phyloP scores from a whole-genome alignment of 1,284 basidiomycete species.

The Malassezia japonica region DNA sequence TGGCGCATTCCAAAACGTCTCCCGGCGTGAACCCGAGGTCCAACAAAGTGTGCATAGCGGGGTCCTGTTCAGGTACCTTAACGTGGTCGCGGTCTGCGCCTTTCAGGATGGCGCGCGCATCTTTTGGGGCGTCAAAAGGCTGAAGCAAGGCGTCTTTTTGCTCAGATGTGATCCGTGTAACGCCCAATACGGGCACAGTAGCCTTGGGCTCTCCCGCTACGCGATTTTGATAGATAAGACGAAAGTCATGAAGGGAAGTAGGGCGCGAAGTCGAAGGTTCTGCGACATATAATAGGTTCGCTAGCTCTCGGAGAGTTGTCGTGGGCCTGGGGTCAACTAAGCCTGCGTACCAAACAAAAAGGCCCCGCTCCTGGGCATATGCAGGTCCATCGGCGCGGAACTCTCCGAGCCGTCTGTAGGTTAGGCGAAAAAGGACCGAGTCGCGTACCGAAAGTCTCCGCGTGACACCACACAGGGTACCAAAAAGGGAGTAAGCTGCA shows the following conservation, averaged over 20 bases:
- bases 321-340: conserved; percentile 22
- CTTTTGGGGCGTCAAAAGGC: conserved; percentile 5
- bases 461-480: conserved; percentile 12
- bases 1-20: conserved; percentile 26
- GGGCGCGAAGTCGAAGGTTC: conserved; percentile 24
- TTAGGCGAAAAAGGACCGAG: no score
- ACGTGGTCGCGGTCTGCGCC: not conserved
- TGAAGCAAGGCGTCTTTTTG: conserved; percentile 18
- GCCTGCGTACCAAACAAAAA: conserved; percentile 29
- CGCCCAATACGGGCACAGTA: conserved; percentile 17
- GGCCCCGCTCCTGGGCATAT: conserved; percentile 21
- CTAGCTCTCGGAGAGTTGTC: conserved; percentile 31
- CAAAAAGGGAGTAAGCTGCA: conserved; percentile 8
- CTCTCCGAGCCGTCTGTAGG: conserved; percentile 21
- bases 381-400: conserved; percentile 16
- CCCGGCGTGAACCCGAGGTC: conserved; percentile 19
- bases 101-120: not conserved
- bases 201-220: conserved; percentile 13
- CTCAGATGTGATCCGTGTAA: conserved; percentile 24
- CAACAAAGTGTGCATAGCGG: conserved; percentile 23
- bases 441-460: conserved; percentile 9
- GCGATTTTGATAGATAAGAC: conserved; percentile 19
- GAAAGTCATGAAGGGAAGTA: conserved; percentile 26
- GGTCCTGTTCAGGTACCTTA: conserved; percentile 3
- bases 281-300: conserved; percentile 30